These are phyloP conservation scores for Pseudozyma hubeiensis DNA, from an alignment of 1,284 basidiomycete genomes.

Conservation along the genomic window DNA sequence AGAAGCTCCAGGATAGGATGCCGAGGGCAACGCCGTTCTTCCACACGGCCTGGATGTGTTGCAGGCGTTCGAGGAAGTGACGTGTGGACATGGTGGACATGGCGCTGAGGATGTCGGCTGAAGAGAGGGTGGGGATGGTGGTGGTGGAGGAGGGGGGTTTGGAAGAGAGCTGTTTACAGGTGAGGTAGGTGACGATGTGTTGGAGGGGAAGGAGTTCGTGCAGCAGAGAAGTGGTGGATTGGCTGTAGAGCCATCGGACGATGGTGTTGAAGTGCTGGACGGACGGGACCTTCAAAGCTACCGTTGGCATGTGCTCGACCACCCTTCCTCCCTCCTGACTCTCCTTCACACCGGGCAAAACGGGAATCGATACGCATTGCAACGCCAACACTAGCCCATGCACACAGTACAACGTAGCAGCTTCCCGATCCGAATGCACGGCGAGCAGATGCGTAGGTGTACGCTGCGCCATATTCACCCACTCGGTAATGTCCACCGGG, in stretches of 20 bases:
- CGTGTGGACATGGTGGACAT: slow-evolving; percentile 36
- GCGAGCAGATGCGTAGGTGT: slow-evolving; percentile 45
- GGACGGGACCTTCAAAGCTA: slow-evolving; percentile 31
- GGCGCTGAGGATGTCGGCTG: slow-evolving; percentile 30
- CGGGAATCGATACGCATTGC: slow-evolving; percentile 52
- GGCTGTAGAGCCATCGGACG: slow-evolving; percentile 43
- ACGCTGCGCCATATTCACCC: slow-evolving; percentile 6
- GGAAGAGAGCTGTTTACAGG: background rate
- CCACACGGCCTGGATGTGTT: slow-evolving; percentile 45
- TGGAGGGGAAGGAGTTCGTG: slow-evolving; percentile 42
- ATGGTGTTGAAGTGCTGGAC: slow-evolving; percentile 31
- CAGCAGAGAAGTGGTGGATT: slow-evolving; percentile 34
- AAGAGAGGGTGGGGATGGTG: slow-evolving; percentile 6
- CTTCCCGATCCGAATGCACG: slow-evolving; percentile 29
- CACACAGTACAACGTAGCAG: slow-evolving; percentile 31
- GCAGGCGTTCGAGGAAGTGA: slow-evolving; percentile 29
- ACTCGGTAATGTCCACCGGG: slow-evolving; percentile 25
- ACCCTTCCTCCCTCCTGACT: slow-evolving; percentile 7
- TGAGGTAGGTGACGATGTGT: slow-evolving; percentile 29
- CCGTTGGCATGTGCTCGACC: slow-evolving; percentile 20
- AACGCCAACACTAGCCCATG: slow-evolving; percentile 40
- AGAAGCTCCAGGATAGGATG: slow-evolving; percentile 37
- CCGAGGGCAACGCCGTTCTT: slow-evolving; percentile 52
- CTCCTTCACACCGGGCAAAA: slow-evolving; percentile 17
- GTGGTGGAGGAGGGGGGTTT: background rate